Conservation (phyloP, 768 basidiomycete genomes). For the Scleroderma bovista region DNA sequence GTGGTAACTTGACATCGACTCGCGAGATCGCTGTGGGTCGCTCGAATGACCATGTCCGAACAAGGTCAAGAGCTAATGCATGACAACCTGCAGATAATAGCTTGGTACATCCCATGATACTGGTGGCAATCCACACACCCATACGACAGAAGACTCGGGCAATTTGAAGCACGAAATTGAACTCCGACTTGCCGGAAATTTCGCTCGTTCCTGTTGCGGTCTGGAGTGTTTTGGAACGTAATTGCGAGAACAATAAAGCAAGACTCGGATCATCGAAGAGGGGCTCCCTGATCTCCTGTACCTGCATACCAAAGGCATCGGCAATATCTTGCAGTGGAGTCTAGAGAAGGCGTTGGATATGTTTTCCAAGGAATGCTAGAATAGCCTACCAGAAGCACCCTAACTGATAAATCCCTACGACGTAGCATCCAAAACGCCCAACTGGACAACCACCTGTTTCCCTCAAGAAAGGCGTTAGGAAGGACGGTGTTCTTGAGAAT, state of each 20-base stretch:
- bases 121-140: constrained; percentile 51
- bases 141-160: constrained; percentile 90
- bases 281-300: constrained; percentile 71
- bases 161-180: constrained; percentile 93
- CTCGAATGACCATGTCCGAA: constrained; percentile 88
- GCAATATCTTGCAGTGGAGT: constrained; percentile 76
- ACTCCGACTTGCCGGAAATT: constrained; percentile 82
- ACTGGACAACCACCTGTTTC: constrained; percentile 89
- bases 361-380: background rate
- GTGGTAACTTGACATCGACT: constrained; percentile 17
- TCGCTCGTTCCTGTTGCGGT: constrained; percentile 90
- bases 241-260: constrained; percentile 82
- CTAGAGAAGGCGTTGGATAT: constrained; percentile 29
- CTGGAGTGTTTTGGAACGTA: constrained; percentile 88
- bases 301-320: constrained; percentile 44
- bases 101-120: background rate
- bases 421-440: constrained; percentile 98
- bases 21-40: constrained; percentile 49
- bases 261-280: constrained; percentile 94
- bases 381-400: constrained; percentile 75
- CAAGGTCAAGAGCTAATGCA: constrained; percentile 82
- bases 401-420: constrained; percentile 82
- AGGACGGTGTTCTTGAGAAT: constrained; percentile 74
- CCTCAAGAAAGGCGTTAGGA: constrained; percentile 78
- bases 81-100: constrained; percentile 67